phyloP scores from a whole-genome alignment of 140 eudicot species.

The Ambrosia hybrid region DNA sequence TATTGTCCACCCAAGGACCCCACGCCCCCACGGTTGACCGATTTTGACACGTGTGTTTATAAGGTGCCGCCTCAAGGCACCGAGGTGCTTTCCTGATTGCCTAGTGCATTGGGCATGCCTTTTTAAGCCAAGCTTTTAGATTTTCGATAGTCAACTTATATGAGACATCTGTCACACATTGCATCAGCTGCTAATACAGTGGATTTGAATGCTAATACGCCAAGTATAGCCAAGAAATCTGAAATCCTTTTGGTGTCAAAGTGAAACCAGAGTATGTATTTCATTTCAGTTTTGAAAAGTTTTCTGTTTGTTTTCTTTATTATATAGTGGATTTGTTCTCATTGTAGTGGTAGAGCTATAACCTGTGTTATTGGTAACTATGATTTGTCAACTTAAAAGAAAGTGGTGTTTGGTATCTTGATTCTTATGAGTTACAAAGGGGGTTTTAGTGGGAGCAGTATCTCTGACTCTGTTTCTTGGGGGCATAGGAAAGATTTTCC shows the following conservation, averaged over 20 bases:
- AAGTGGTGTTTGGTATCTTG: slow-evolving; percentile 14
- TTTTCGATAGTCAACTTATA: neutral
- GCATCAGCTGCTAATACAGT: slow-evolving; percentile 42
- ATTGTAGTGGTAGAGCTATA: slow-evolving; percentile 33
- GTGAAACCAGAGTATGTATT: slow-evolving; percentile 48
- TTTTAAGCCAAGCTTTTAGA: neutral
- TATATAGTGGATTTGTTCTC: slow-evolving; percentile 30
- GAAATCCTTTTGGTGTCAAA: slow-evolving; percentile 87
- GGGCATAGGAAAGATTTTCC: too few species aligned
- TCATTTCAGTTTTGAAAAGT: slow-evolving; percentile 16
- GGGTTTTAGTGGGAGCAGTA: too few species aligned
- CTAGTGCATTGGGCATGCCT: too few species aligned
- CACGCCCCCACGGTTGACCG: too few species aligned
- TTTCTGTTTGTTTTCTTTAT: slow-evolving; percentile 14
- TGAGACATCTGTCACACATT: too few species aligned
- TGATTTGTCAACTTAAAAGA: slow-evolving; percentile 26
- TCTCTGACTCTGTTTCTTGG: too few species aligned
- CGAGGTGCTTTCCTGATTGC: too few species aligned
- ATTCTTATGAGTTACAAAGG: neutral
- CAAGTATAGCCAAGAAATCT: slow-evolving; percentile 87
- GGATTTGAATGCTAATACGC: slow-evolving; percentile 70
- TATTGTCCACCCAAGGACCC: too few species aligned
- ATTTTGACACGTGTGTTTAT: too few species aligned
- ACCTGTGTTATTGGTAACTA: slow-evolving; percentile 32
- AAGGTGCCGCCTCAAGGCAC: too few species aligned